Percentiles rank a stretch among this genome's conserved stretches.
Conservation (phyloP, 371 early-diverging fungal species). For the Zychaea mexicana region DNA sequence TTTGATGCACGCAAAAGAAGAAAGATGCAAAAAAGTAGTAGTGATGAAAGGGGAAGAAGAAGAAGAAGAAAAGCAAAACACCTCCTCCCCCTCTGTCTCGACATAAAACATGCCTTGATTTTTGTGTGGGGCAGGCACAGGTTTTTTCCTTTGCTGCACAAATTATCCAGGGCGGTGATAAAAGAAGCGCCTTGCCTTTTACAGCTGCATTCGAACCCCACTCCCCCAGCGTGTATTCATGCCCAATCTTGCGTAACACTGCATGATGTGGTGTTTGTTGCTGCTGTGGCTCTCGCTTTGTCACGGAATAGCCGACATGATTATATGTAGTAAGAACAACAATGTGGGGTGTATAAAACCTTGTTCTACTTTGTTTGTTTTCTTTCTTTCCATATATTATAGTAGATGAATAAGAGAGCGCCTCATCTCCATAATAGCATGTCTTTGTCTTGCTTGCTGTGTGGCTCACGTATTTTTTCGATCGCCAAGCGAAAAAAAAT, state of each 20-base stretch:
- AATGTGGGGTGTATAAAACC: not conserved
- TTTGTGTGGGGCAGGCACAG: conserved; percentile 1
- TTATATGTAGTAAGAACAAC: not conserved
- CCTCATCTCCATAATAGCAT: too few species aligned
- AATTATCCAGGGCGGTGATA: not conserved
- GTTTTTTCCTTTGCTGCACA: not conserved
- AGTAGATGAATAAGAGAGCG: too few species aligned
- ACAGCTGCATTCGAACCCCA: conserved; percentile 4
- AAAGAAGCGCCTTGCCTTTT: not conserved
- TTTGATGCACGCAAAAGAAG: not conserved
- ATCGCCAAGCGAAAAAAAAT: too few species aligned
- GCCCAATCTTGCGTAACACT: not conserved
- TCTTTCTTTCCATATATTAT: too few species aligned
- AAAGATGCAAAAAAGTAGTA: not conserved
- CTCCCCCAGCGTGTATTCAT: conserved; percentile 3
- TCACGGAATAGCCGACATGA: too few species aligned
- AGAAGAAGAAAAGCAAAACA: not conserved
- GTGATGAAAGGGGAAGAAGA: not conserved
- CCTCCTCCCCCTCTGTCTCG: not conserved
- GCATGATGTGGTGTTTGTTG: conserved; percentile 2
- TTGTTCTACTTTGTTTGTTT: not conserved
- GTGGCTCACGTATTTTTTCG: too few species aligned
- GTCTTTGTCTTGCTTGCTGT: too few species aligned
- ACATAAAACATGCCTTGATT: not conserved
- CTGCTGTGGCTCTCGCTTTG: not conserved